phyloP scores from a whole-genome alignment of 768 basidiomycete genomes.

The Coprinopsis cinerea region DNA sequence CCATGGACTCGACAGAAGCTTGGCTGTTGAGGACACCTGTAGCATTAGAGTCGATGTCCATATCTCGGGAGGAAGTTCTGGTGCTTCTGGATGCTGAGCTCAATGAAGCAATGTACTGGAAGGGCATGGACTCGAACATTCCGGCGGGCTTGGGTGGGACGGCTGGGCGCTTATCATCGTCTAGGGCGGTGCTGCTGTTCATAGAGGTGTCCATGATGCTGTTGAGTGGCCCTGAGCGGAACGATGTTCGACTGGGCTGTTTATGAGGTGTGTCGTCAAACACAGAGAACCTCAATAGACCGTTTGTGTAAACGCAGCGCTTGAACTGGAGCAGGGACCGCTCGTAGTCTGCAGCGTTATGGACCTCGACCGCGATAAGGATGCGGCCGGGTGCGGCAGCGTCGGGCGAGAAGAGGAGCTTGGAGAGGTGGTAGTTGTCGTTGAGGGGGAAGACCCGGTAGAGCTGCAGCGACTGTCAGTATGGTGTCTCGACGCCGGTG shows the following conservation, averaged over 20 bases:
- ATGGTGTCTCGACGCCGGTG: conserved; percentile 12
- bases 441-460: conserved; percentile 64
- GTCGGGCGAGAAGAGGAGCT: conserved; percentile 64
- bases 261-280: conserved; percentile 44
- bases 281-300: conserved; percentile 58
- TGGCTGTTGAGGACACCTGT: conserved; percentile 13
- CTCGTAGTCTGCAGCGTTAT: conserved; percentile 52
- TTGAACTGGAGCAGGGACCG: conserved; percentile 43
- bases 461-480: conserved; percentile 40
- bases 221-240: conserved; percentile 1
- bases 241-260: conserved; percentile 15
- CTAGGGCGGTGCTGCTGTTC: conserved; percentile 5
- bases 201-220: conserved; percentile 4
- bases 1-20: conserved; percentile 14
- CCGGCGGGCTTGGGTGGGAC: conserved; percentile 9
- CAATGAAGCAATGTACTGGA: conserved; percentile 13
- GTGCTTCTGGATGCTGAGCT: conserved; percentile 29
- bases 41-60: conserved; percentile 16
- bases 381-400: conserved; percentile 48
- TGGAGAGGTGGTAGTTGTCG: conserved; percentile 55
- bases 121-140: conserved; percentile 6
- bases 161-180: conserved; percentile 10
- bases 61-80: conserved; percentile 21
- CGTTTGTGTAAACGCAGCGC: conserved; percentile 48
- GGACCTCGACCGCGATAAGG: conserved; percentile 56